Conservation (phyloP, 192 early-diverging fungal species). For the Phlyctochytrium arcticum region DNA sequence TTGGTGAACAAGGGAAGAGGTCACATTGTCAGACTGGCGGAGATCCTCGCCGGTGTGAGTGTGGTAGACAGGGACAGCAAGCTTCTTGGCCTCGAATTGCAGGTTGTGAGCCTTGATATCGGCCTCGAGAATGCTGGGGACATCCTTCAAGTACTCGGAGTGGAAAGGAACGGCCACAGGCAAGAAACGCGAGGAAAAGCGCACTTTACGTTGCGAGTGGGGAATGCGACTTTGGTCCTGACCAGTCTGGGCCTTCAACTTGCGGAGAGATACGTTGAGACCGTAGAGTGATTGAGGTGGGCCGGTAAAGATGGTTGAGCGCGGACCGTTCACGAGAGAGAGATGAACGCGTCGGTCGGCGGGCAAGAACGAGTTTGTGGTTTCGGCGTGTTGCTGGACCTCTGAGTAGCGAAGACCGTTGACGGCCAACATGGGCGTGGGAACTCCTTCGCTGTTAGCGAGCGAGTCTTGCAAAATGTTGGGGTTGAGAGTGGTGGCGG, state of each 20-base stretch:
- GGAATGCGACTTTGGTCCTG: conserved; percentile 87
- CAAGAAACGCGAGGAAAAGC: conserved; percentile 88
- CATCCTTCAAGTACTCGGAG: conserved; percentile 68
- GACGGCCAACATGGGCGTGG: conserved; percentile 89
- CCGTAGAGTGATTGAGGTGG: conserved; percentile 89
- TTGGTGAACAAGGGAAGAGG: conserved; percentile 63
- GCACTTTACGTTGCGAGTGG: conserved; percentile 82
- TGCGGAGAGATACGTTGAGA: conserved; percentile 85
- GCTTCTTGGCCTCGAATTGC: conserved; percentile 55
- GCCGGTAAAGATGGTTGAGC: conserved; percentile 84
- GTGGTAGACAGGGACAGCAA: conserved; percentile 75
- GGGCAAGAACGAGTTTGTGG: conserved; percentile 82
- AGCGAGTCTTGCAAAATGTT: conserved; percentile 87
- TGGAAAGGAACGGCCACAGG: conserved; percentile 93
- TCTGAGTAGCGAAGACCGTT: conserved; percentile 74
- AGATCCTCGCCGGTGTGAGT: conserved; percentile 80
- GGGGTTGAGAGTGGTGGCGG: conserved; percentile 77
- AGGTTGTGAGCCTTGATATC: conserved; percentile 67
- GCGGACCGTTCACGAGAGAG: conserved; percentile 87
- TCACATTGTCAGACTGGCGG: conserved; percentile 50
- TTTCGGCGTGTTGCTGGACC: conserved; percentile 78
- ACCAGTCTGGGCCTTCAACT: conserved; percentile 81
- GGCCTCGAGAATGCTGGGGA: conserved; percentile 56
- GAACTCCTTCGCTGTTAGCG: conserved; percentile 82
- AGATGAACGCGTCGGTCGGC: conserved; percentile 78